Evolutionary conservation across 352 stramenopile species (phyloP).

Genomic region (Globisporangium spiculum): DNA sequence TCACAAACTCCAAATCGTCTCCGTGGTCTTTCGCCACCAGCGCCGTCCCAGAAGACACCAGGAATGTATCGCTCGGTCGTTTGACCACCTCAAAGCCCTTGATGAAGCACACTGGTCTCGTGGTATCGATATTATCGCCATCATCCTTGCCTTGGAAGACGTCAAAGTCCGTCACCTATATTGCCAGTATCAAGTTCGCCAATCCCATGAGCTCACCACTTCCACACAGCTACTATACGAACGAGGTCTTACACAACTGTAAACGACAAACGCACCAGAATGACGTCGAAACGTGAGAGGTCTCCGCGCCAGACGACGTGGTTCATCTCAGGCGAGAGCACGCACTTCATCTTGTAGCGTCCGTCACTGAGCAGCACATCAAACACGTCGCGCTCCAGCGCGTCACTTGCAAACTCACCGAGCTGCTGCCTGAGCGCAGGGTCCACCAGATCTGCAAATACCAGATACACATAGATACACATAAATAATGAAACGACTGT

Average conservation of each 20-base stretch:
- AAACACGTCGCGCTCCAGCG: slow-evolving; percentile 38
- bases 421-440: slow-evolving; percentile 39
- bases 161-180: slow-evolving; percentile 9
- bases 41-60: neutral
- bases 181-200: neutral
- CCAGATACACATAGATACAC: neutral
- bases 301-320: slow-evolving; percentile 38
- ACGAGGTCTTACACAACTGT: neutral
- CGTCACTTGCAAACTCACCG: slow-evolving; percentile 8
- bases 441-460: slow-evolving; percentile 44
- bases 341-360: slow-evolving; percentile 34
- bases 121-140: neutral
- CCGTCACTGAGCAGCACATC: slow-evolving; percentile 70
- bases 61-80: neutral
- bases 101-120: slow-evolving; percentile 22
- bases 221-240: neutral
- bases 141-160: slow-evolving; percentile 1
- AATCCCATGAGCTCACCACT: neutral
- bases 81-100: slow-evolving; percentile 14
- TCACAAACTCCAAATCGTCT: slow-evolving; percentile 38
- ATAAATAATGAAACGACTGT: neutral
- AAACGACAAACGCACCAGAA: slow-evolving; percentile 24
- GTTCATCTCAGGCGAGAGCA: slow-evolving; percentile 38
- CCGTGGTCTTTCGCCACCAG: neutral
- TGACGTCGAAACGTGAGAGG: slow-evolving; percentile 27